phyloP scores from a whole-genome alignment of 495 filamentous ascomycete species.

The Hypomontagnella monticulosa region DNA sequence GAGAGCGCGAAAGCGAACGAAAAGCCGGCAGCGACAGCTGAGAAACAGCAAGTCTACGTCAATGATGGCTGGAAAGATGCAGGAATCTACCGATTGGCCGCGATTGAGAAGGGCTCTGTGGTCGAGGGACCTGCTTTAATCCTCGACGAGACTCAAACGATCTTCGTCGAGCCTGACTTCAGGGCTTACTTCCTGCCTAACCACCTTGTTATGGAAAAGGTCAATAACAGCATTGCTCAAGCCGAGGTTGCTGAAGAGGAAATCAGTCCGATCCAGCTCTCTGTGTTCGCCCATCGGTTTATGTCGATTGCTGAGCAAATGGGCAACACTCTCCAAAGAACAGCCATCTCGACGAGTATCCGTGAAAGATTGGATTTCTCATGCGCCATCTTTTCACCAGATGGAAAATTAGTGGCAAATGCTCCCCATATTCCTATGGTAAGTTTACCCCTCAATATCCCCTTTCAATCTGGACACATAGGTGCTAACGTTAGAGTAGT shows the following conservation, averaged over 20 bases:
- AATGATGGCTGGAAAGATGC: constrained; percentile 73
- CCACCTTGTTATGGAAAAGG: constrained; percentile 70
- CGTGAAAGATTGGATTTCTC: constrained; percentile 97
- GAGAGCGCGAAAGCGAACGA: neutral
- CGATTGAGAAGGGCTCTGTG: constrained; percentile 76
- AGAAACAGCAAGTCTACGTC: neutral
- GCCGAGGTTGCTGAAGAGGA: constrained; percentile 57
- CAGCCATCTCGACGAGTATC: constrained; percentile 94
- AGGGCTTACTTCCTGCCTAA: constrained; percentile 72
- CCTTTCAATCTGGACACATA: neutral
- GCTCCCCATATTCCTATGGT: constrained; percentile 81
- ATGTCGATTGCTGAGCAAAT: constrained; percentile 99
- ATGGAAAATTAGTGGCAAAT: constrained; percentile 90
- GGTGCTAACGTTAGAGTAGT: neutral
- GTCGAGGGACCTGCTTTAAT: constrained; percentile 87
- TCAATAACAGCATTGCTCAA: neutral
- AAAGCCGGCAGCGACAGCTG: neutral
- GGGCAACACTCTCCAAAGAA: constrained; percentile 94
- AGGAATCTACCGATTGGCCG: constrained; percentile 81
- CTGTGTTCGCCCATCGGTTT: constrained; percentile 93
- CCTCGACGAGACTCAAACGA: constrained; percentile 93
- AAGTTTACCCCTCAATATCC: neutral
- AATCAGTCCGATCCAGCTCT: constrained; percentile 87
- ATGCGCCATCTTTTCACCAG: constrained; percentile 88
- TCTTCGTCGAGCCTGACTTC: constrained; percentile 84